phyloP scores from a whole-genome alignment of 2,329 filamentous ascomycete species.

The Diaporthe vexans region DNA sequence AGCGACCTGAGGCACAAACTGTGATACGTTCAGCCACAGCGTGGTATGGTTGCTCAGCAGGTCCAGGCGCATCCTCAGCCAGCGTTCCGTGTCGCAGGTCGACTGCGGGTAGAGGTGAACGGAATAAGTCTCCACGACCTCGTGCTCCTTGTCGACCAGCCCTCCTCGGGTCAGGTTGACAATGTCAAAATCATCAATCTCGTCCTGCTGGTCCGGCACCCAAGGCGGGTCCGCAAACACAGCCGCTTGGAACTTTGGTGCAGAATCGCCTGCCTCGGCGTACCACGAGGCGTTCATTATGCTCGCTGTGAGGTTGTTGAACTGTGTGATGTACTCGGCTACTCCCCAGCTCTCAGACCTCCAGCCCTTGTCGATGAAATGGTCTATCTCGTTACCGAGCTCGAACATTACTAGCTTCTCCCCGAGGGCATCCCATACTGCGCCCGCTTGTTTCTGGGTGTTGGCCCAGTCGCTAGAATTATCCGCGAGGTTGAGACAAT shows the following conservation, averaged over 20 bases:
- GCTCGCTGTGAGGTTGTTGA: slow-evolving; percentile 50
- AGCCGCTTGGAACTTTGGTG: slow-evolving; percentile 51
- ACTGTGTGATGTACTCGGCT: slow-evolving; percentile 49
- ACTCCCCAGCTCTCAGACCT: slow-evolving; percentile 50
- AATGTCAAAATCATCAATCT: slow-evolving; percentile 53
- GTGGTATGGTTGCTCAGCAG: slow-evolving; percentile 50
- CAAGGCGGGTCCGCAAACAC: slow-evolving; percentile 53
- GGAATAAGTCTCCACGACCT: slow-evolving; percentile 45
- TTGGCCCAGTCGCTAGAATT: slow-evolving; percentile 45
- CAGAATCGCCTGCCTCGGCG: slow-evolving; percentile 37
- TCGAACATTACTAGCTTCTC: slow-evolving; percentile 50
- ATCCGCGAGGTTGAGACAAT: slow-evolving; percentile 51
- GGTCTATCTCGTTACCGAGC: slow-evolving; percentile 55
- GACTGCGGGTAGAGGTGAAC: slow-evolving; percentile 54
- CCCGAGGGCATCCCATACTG: slow-evolving; percentile 49
- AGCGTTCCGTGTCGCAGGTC: slow-evolving; percentile 47
- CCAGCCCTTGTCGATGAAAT: slow-evolving; percentile 53
- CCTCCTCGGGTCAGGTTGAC: slow-evolving; percentile 49
- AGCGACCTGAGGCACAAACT: slow-evolving; percentile 40
- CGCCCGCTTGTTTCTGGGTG: slow-evolving; percentile 46
- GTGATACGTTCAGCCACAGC: slow-evolving; percentile 51
- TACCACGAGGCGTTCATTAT: slow-evolving; percentile 51
- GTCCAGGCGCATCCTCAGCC: slow-evolving; percentile 52
- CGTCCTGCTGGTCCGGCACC: slow-evolving; percentile 54
- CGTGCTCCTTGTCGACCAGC: slow-evolving; percentile 39